Conservation (phyloP, 1,139 yeast genomes). For the Kodamaea suecica region DNA sequence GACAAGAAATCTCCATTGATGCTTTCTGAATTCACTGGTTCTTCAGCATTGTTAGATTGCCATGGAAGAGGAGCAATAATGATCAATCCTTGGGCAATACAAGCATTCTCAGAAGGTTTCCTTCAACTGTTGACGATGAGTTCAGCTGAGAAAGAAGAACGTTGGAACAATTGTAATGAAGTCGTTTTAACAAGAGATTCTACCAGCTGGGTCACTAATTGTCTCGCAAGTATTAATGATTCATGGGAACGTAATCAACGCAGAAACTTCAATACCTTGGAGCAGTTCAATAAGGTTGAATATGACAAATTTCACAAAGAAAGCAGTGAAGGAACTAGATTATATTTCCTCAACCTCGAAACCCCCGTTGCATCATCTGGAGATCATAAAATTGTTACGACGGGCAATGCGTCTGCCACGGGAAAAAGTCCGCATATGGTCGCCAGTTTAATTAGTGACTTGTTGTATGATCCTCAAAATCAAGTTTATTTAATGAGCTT, state of each 20-base stretch:
- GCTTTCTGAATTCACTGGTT: constrained; percentile 91
- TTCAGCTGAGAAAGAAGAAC: constrained; percentile 48
- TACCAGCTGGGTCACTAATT: constrained; percentile 65
- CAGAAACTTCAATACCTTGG: constrained; percentile 24
- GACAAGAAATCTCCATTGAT: constrained; percentile 77
- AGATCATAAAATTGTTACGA: constrained; percentile 12
- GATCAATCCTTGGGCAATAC: constrained; percentile 89
- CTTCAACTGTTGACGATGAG: constrained; percentile 63
- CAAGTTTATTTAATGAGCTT: constrained; percentile 70
- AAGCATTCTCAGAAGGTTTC: constrained; percentile 61
- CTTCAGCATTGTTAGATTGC: constrained; percentile 65
- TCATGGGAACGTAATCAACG: constrained; percentile 62
- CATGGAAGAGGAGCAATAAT: constrained; percentile 64
- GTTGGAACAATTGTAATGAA: constrained; percentile 63
- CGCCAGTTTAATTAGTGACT: constrained; percentile 45
- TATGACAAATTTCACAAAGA: constrained; percentile 38
- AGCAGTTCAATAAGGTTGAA: constrained; percentile 25
- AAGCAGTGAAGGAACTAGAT: constrained; percentile 34
- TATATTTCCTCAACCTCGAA: constrained; percentile 58
- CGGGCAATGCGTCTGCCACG: constrained; percentile 13
- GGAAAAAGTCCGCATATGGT: constrained; percentile 35
- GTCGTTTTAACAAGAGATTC: constrained; percentile 69
- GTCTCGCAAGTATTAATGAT: constrained; percentile 51
- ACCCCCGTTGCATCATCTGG: constrained; percentile 30
- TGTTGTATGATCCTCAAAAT: constrained; percentile 50